Evolutionary conservation across 148 eudicot genomes (phyloP), one percentile per base, ranked within the genome.

Genomic region (Vaccinium corymbosum): DNA sequence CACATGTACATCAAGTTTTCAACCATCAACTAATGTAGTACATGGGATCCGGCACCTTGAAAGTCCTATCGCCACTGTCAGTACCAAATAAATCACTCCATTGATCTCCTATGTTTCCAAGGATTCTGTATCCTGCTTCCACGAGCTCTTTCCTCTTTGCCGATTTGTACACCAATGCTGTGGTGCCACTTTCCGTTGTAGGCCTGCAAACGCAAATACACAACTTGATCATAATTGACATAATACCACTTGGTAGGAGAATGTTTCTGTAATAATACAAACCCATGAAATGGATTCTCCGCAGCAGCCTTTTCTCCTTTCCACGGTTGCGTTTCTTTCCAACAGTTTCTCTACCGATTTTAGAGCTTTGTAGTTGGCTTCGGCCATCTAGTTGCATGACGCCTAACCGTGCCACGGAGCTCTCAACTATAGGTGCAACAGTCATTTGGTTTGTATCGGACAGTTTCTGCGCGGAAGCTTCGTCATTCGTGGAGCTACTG

Each of bases 1-100:
- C 38, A 35, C 38, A 35, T 3, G 38, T 35, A 35, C 38, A 35
- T 35, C 11, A 57, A 16, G n/a, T 57, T 57, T 57, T 1, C 62
- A 19, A 17, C n/a, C 70, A 0, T 89, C 79, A 91, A 66, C 85
- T 53, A 25, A 90, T 85, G 88, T 90, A 92, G 79, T 91, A 90
- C 95, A 92, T 90, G 0, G 95, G 97, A 84, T 93, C 91, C 10
- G 94, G 97, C 76, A 93, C 82, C 85, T 93, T 93, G 86, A 93
- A 93, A n/a, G 94, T 93, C 75, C 93, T 68, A 1, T 82, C 61
- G 56, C 97, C 94, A 61, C 74, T 71, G 57, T 88, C 61, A 1
- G 76, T 57, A 4, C 97, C 97, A 4, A 91, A 27, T 27, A 93
- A 72, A 82, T 93, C 97, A 81, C 91, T 93, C 97, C 97, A 93